Evolutionary conservation across 805 yeast species (phyloP).

Genomic region (Candida vartiovaarae): DNA sequence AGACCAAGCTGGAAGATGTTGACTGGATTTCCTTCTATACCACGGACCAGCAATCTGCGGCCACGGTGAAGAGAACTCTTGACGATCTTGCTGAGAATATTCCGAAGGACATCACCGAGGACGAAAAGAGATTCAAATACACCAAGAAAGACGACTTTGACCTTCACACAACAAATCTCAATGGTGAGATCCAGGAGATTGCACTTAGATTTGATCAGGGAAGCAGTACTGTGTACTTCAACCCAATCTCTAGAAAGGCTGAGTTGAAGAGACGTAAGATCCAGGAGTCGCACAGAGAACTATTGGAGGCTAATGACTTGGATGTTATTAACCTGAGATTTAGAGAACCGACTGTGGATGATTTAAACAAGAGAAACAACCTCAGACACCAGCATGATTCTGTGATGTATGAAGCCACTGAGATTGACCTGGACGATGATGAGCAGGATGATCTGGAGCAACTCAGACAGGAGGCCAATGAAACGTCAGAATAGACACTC

Average conservation of each 20-base stretch:
- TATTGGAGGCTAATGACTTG: constrained; percentile 47
- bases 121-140: constrained; percentile 40
- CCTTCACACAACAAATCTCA: constrained; percentile 37
- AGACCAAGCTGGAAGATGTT: constrained; percentile 59
- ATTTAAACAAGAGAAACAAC: constrained; percentile 60
- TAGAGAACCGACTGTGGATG: constrained; percentile 68
- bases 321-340: constrained; percentile 57
- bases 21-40: constrained; percentile 74
- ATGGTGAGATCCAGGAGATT: constrained; percentile 41
- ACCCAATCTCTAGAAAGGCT: constrained; percentile 70
- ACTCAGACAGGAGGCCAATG: constrained; percentile 6
- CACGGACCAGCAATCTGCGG: constrained; percentile 37
- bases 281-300: constrained; percentile 39
- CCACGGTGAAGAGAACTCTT: constrained; percentile 32
- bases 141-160: constrained; percentile 75
- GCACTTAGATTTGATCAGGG: constrained; percentile 53
- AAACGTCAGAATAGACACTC: not conserved
- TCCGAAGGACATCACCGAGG: constrained; percentile 28
- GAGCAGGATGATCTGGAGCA: constrained; percentile 21
- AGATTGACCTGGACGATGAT: constrained; percentile 26
- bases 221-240: constrained; percentile 58
- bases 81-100: constrained; percentile 45
- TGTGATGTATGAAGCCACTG: constrained; percentile 61
- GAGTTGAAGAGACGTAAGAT: constrained; percentile 84
- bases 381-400: constrained; percentile 69